Conservation (phyloP, 78 protist species). For the Protostelium mycophagum region DNA sequence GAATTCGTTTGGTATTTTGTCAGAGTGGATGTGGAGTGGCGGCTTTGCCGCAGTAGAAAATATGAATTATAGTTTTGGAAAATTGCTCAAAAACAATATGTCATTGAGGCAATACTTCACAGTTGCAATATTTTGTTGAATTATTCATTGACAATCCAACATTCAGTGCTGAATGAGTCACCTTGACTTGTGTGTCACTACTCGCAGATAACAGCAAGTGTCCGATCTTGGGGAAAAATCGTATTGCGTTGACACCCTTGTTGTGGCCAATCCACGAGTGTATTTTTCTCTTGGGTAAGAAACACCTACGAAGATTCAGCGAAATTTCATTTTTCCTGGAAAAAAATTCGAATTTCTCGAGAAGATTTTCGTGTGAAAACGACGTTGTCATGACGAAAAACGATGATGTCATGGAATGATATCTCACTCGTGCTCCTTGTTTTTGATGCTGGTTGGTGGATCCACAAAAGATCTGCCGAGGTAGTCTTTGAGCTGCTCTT, state of each 20-base stretch:
- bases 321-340: no score
- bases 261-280: constrained; percentile 67
- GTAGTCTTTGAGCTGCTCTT: constrained; percentile 24
- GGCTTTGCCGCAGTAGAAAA: not conserved
- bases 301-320: no score
- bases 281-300: constrained; percentile 56
- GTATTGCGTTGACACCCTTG: constrained; percentile 75
- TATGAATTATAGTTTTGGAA: not conserved
- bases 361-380: no score
- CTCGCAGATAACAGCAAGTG: constrained; percentile 81
- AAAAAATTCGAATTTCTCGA: no score
- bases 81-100: not conserved
- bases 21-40: not conserved
- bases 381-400: no score
- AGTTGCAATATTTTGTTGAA: not conserved
- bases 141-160: constrained; percentile 6
- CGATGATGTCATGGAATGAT: no score
- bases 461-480: constrained; percentile 55
- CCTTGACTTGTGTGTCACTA: constrained; percentile 67
- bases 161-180: not conserved
- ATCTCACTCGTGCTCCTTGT: not conserved
- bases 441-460: constrained; percentile 29
- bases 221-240: constrained; percentile 75
- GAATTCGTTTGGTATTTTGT: not conserved
- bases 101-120: not conserved